These are phyloP conservation scores for Corchorus capsularis DNA, from an alignment of 345 rosid species.

Conservation along the genomic window DNA sequence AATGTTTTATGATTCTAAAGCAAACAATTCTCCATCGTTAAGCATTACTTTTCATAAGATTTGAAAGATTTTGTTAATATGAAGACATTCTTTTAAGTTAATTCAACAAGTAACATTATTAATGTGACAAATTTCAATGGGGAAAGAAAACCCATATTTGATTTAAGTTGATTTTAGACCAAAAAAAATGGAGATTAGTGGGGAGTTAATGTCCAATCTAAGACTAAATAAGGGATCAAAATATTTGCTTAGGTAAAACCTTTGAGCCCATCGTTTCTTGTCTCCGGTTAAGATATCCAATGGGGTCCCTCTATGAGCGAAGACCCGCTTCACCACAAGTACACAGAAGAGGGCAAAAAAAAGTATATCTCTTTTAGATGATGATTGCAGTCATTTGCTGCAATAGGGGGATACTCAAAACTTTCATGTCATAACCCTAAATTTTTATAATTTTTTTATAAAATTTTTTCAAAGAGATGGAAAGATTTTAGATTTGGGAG, in stretches of 20 bases:
- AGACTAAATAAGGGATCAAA: constrained; percentile 4
- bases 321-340: constrained; percentile 52
- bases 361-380: constrained; percentile 29
- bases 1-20: constrained; percentile 23
- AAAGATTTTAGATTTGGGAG: constrained; percentile 14
- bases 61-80: too few relatives aligned
- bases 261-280: constrained; percentile 67
- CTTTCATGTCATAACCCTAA: constrained; percentile 14
- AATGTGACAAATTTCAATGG: too few relatives aligned
- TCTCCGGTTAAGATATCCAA: constrained; percentile 33
- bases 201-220: constrained; percentile 43
- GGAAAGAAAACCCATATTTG: too few relatives aligned
- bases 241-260: constrained; percentile 41
- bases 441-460: background rate
- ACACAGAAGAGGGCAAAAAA: constrained; percentile 20
- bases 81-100: too few relatives aligned
- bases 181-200: too few relatives aligned
- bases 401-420: constrained; percentile 26
- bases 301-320: constrained; percentile 42
- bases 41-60: background rate
- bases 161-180: too few relatives aligned
- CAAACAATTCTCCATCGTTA: constrained; percentile 28
- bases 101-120: too few relatives aligned
- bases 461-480: constrained; percentile 27
- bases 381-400: constrained; percentile 53